Percentiles rank a stretch among this genome's conserved stretches.
Conservation (phyloP, 345 rosid species). For the Hibiscus syriacus region DNA sequence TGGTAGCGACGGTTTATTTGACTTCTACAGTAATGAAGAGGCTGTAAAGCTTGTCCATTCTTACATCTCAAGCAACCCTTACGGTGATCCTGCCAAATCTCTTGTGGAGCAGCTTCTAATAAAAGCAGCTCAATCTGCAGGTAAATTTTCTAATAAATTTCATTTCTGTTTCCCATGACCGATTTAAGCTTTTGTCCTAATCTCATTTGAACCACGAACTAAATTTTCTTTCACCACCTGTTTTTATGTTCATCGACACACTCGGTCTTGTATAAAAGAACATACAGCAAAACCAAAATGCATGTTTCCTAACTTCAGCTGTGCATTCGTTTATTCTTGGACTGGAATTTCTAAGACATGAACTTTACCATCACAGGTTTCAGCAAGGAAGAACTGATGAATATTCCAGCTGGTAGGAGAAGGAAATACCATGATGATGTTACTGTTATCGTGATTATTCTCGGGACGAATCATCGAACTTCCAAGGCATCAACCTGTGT, state of each 20-base stretch:
- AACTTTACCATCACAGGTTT: slow-evolving; percentile 41
- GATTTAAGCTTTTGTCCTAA: too few species aligned
- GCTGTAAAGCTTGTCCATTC: slow-evolving; percentile 56
- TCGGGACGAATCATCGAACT: slow-evolving; percentile 76
- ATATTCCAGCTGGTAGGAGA: slow-evolving; percentile 84
- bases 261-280: not conserved
- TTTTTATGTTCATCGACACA: not conserved
- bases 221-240: not conserved
- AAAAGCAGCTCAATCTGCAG: slow-evolving; percentile 82
- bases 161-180: not conserved
- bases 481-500: slow-evolving; percentile 71
- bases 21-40: slow-evolving; percentile 81
- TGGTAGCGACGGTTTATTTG: slow-evolving; percentile 88
- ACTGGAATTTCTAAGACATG: not conserved
- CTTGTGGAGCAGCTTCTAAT: slow-evolving; percentile 67
- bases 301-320: not conserved
- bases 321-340: not conserved
- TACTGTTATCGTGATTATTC: slow-evolving; percentile 74
- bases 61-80: slow-evolving; percentile 48
- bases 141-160: slow-evolving; percentile 31
- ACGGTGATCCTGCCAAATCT: slow-evolving; percentile 89
- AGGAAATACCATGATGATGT: slow-evolving; percentile 95
- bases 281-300: not conserved
- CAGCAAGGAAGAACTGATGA: slow-evolving; percentile 80
- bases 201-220: not conserved